Percentiles rank a stretch among this genome's conserved stretches.
Conservation (phyloP, 306 rosid species). For the Cajanus cajan region DNA sequence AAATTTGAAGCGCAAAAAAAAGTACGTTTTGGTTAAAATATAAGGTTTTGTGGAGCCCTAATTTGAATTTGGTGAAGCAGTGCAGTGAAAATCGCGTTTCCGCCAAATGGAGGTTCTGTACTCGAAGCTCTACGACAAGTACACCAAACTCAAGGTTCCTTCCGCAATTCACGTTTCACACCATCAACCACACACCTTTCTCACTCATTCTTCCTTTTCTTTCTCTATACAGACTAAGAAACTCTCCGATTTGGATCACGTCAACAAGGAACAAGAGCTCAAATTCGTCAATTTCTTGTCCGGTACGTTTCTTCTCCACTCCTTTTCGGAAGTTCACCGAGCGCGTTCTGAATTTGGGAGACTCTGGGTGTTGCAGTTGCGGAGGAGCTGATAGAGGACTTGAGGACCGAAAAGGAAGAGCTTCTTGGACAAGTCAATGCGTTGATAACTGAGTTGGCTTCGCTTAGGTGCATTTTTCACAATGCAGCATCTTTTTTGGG, state of each 20-base stretch:
- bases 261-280: constrained; percentile 65
- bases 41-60: neutral
- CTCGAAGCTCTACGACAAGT: constrained; percentile 78
- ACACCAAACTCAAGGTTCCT: constrained; percentile 67
- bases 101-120: constrained; percentile 63
- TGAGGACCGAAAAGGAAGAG: constrained; percentile 57
- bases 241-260: constrained; percentile 52
- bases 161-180: neutral
- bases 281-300: constrained; percentile 59
- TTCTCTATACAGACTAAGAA: constrained; percentile 51
- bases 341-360: neutral
- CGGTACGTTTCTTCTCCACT: constrained; percentile 48
- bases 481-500: neutral
- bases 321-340: neutral
- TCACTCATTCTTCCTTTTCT: neutral
- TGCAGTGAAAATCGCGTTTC: neutral
- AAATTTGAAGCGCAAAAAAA: neutral
- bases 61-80: neutral
- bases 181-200: neutral
- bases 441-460: constrained; percentile 64
- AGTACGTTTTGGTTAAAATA: neutral
- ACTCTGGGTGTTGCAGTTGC: constrained; percentile 52
- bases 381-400: constrained; percentile 71
- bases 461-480: constrained; percentile 53
- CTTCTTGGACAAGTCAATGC: constrained; percentile 55